Percentiles rank a stretch among this genome's conserved stretches.
These are phyloP conservation scores for Pleodorina starrii DNA, from an alignment of 139 green algal species.

Conservation along the genomic window DNA sequence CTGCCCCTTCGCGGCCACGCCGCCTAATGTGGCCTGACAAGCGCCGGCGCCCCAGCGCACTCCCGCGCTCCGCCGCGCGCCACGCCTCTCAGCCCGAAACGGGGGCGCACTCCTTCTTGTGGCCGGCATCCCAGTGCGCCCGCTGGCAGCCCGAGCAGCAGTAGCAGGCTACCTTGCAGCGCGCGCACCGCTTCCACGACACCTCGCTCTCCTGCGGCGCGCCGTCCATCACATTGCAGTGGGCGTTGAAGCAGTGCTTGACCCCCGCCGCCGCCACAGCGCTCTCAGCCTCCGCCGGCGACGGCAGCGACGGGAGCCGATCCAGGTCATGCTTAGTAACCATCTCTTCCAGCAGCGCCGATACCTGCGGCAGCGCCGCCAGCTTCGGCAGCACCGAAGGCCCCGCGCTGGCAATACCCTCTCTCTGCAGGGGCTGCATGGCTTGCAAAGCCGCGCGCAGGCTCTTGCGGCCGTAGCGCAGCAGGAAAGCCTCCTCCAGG, in stretches of 20 bases:
- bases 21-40: too few species aligned
- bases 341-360: neutral
- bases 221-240: neutral
- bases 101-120: constrained; percentile 12
- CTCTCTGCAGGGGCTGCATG: neutral
- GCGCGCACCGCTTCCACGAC: neutral
- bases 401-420: neutral
- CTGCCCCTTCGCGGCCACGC: too few species aligned
- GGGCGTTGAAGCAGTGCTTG: neutral
- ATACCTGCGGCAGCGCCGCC: neutral
- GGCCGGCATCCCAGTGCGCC: neutral
- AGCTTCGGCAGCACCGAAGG: too few species aligned
- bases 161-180: neutral
- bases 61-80: too few species aligned
- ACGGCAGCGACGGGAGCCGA: neutral
- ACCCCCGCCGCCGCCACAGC: neutral
- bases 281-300: neutral
- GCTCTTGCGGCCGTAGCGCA: neutral
- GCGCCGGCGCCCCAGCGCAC: too few species aligned
- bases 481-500: neutral
- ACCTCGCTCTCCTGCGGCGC: neutral
- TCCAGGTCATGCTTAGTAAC: neutral
- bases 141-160: constrained; percentile 7
- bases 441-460: neutral
- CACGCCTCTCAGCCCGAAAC: too few species aligned